phyloP scores from a whole-genome alignment of 1,139 yeast genomes.

The Yamadazyma membranifaciens region DNA sequence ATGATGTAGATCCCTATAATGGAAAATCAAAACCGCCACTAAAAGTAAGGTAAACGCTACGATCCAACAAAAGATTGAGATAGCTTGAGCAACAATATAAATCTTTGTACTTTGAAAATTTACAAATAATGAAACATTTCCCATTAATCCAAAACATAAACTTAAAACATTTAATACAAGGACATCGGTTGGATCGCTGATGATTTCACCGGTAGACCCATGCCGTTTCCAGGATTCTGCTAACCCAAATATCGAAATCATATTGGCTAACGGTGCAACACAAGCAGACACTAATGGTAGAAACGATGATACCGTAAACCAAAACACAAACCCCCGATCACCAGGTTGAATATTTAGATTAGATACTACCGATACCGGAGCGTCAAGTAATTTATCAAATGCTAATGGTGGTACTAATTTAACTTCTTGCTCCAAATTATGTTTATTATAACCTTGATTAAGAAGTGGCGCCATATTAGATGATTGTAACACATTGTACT shows the following conservation, averaged over 20 bases:
- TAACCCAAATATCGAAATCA: conserved; percentile 69
- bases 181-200: conserved; percentile 39
- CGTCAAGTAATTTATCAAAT: conserved; percentile 26
- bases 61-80: conserved; percentile 65
- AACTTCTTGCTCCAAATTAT: conserved; percentile 15
- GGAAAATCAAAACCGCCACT: conserved; percentile 41
- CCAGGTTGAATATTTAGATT: conserved; percentile 44
- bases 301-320: conserved; percentile 64
- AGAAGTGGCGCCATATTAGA: conserved; percentile 12
- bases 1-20: conserved; percentile 16
- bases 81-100: conserved; percentile 56
- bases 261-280: conserved; percentile 72
- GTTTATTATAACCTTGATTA: conserved; percentile 11
- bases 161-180: conserved; percentile 60
- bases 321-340: conserved; percentile 44
- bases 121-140: conserved; percentile 63
- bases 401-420: conserved; percentile 23
- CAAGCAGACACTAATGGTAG: conserved; percentile 77
- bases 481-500: conserved; percentile 7
- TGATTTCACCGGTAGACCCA: conserved; percentile 19
- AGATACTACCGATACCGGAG: conserved; percentile 32
- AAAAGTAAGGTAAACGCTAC: conserved; percentile 53
- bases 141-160: conserved; percentile 59
- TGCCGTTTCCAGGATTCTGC: conserved; percentile 64
- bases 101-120: conserved; percentile 61